These are phyloP conservation scores for Aspergillus asperescens DNA, from an alignment of 495 filamentous ascomycete genomes.

Conservation along the genomic window DNA sequence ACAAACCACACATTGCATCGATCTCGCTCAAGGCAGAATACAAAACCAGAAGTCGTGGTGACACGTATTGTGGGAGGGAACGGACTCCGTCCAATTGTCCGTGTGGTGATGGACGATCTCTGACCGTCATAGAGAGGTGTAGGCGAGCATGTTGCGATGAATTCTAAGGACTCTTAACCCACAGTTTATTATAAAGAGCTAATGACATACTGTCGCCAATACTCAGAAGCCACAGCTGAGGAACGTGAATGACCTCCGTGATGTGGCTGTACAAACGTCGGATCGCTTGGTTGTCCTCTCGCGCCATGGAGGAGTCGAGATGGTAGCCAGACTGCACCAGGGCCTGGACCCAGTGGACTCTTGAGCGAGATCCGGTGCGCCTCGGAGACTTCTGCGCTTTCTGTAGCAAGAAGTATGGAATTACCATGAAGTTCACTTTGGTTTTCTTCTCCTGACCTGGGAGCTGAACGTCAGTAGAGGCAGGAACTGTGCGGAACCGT, in stretches of 20 bases:
- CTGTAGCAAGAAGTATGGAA: conserved; percentile 8
- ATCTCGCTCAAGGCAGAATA: conserved; percentile 10
- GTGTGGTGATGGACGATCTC: conserved; percentile 2
- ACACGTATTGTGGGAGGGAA: conserved; percentile 9
- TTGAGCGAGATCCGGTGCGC: not conserved
- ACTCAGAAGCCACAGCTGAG: conserved; percentile 10
- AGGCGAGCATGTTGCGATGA: conserved; percentile 12
- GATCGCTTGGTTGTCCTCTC: conserved; percentile 12
- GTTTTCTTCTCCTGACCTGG: not conserved
- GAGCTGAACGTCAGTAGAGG: not conserved
- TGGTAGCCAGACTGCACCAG: conserved; percentile 15
- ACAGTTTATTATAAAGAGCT: no score
- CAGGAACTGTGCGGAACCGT: not conserved
- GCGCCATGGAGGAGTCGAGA: conserved; percentile 10
- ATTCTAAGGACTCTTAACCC: no score
- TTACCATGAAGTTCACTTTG: conserved; percentile 1
- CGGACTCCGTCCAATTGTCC: not conserved
- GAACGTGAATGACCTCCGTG: conserved; percentile 5
- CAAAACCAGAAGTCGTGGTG: conserved; percentile 6
- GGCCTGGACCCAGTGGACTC: conserved; percentile 10
- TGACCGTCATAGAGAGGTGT: conserved; percentile 1
- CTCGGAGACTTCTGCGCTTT: not conserved
- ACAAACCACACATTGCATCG: conserved; percentile 10
- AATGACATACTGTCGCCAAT: no score
- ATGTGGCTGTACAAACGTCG: conserved; percentile 8